Percentiles rank a stretch among this genome's conserved stretches.
These are phyloP conservation scores for Leccinum rimulosum DNA, from an alignment of 768 basidiomycete species.

Conservation along the genomic window DNA sequence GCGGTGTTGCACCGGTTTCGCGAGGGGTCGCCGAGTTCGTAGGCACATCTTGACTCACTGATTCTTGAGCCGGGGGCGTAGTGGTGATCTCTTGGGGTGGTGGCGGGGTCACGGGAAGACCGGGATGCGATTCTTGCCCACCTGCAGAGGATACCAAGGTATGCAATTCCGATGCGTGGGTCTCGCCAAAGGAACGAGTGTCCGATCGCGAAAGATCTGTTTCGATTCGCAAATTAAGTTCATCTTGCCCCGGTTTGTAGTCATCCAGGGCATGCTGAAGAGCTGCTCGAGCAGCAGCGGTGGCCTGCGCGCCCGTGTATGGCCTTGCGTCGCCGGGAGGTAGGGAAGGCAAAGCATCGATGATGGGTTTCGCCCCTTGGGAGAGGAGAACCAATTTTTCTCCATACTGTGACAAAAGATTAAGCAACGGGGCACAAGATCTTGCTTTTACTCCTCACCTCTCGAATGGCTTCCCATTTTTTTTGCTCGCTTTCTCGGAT, in stretches of 20 bases:
- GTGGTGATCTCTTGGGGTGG: slow-evolving; percentile 30
- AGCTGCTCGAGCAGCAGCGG: slow-evolving; percentile 68
- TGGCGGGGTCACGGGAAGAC: slow-evolving; percentile 45
- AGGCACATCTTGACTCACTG: slow-evolving; percentile 28
- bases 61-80: slow-evolving; percentile 16
- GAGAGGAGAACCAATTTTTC: slow-evolving; percentile 76
- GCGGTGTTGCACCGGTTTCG: slow-evolving; percentile 49
- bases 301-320: slow-evolving; percentile 60
- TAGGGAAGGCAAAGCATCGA: slow-evolving; percentile 61
- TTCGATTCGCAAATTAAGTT: slow-evolving; percentile 44
- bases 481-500: slow-evolving; percentile 68
- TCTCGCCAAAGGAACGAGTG: slow-evolving; percentile 81
- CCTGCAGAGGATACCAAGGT: slow-evolving; percentile 42
- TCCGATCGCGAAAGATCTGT: slow-evolving; percentile 66
- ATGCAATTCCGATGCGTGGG: slow-evolving; percentile 71
- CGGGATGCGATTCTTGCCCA: slow-evolving; percentile 29
- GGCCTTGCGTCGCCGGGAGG: slow-evolving; percentile 57
- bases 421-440: slow-evolving; percentile 1
- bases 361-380: slow-evolving; percentile 64
- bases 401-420: slow-evolving; percentile 52
- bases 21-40: slow-evolving; percentile 23
- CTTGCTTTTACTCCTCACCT: slow-evolving; percentile 44
- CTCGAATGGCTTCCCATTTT: slow-evolving; percentile 81
- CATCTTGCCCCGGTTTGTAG: slow-evolving; percentile 66
- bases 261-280: slow-evolving; percentile 78